These are phyloP conservation scores for Naumovozyma baii DNA, from an alignment of 805 yeast species.

Conservation along the genomic window DNA sequence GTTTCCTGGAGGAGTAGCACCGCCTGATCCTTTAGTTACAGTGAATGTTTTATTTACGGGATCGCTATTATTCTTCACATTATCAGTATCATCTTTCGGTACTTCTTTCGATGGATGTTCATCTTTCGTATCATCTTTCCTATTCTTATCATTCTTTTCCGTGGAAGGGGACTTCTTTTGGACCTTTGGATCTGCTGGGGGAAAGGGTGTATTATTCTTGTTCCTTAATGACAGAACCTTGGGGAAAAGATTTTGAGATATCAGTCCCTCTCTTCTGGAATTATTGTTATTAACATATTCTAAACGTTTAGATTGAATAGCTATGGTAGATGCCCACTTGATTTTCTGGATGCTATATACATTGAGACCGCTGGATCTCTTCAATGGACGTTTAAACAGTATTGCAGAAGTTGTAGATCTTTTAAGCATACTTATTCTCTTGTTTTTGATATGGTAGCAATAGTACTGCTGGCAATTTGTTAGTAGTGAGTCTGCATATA, in stretches of 20 bases:
- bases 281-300: too few relatives aligned
- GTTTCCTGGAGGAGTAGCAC: neutral
- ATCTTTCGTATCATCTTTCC: constrained; percentile 1
- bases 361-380: neutral
- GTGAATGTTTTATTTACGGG: neutral
- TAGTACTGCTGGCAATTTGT: neutral
- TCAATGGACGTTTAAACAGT: neutral
- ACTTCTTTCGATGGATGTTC: neutral
- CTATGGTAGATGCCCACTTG: neutral
- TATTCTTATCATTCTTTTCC: constrained; percentile 1
- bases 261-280: too few relatives aligned
- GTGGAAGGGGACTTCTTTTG: constrained; percentile 1
- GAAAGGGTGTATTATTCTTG: constrained; percentile 7
- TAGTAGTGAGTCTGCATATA: too few relatives aligned
- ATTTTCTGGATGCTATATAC: neutral
- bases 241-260: neutral
- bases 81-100: constrained; percentile 1
- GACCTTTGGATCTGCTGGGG: constrained; percentile 7
- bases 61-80: neutral
- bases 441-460: neutral
- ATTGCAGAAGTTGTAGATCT: neutral
- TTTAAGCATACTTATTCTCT: neutral
- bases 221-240: neutral
- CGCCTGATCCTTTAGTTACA: neutral
- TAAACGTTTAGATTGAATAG: neutral